These are phyloP conservation scores for Abrus pulchellus DNA, from an alignment of 306 rosid genomes.

Conservation along the genomic window DNA sequence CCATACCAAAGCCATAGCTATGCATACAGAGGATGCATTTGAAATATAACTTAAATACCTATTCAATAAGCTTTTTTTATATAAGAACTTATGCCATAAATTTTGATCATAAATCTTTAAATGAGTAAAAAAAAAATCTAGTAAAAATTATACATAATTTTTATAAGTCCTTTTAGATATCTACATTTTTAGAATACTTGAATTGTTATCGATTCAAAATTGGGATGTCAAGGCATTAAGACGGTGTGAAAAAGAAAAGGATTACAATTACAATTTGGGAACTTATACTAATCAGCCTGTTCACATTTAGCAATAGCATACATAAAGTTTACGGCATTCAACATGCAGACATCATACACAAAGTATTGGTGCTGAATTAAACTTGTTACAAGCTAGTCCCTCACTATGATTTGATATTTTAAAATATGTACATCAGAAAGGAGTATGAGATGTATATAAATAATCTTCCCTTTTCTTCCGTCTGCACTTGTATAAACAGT, in stretches of 20 bases:
- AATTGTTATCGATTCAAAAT: slow-evolving; percentile 4
- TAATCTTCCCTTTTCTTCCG: slow-evolving; percentile 43
- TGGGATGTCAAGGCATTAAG: neutral
- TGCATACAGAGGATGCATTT: too few relatives aligned
- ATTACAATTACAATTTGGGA: slow-evolving; percentile 21
- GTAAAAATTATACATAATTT: too few relatives aligned
- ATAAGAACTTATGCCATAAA: too few relatives aligned
- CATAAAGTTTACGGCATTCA: slow-evolving; percentile 10
- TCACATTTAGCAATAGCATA: slow-evolving; percentile 26
- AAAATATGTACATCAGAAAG: slow-evolving; percentile 49
- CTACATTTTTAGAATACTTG: neutral
- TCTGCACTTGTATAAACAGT: slow-evolving; percentile 41
- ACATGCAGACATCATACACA: slow-evolving; percentile 23
- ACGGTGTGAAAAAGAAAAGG: neutral
- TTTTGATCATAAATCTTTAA: too few relatives aligned
- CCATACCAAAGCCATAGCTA: neutral
- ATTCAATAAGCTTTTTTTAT: too few relatives aligned
- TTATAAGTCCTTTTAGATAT: neutral
- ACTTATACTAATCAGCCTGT: slow-evolving; percentile 14
- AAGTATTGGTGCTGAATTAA: slow-evolving; percentile 11
- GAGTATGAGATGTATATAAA: slow-evolving; percentile 34
- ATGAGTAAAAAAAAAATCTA: too few relatives aligned
- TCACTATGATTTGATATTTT: slow-evolving; percentile 9
- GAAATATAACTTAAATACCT: too few relatives aligned
- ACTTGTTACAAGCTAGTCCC: slow-evolving; percentile 37